A percentile compares a stretch with the other conserved stretches of the same genome.
Conservation (phyloP, 2,329 filamentous ascomycete genomes). For the Simplicillium sp. region DNA sequence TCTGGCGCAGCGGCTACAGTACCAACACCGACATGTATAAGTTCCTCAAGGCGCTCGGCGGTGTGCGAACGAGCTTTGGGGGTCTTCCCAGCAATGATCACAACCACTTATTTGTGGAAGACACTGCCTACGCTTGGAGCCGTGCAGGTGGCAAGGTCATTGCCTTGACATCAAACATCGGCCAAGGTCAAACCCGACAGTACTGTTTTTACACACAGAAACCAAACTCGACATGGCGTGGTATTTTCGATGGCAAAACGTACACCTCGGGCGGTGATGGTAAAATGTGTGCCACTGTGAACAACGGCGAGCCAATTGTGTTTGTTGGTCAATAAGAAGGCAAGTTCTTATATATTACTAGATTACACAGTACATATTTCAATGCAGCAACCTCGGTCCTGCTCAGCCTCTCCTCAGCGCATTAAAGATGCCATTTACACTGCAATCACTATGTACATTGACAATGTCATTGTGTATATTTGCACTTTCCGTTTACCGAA, state of each 20-base stretch:
- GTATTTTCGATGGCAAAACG: conserved; percentile 23
- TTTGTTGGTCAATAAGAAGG: conserved; percentile 11
- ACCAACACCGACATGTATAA: conserved; percentile 36
- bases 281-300: conserved; percentile 27
- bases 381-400: too few relatives aligned
- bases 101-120: conserved; percentile 28
- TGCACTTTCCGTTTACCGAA: too few relatives aligned
- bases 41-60: conserved; percentile 19
- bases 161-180: conserved; percentile 34
- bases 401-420: too few relatives aligned
- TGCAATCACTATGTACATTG: too few relatives aligned
- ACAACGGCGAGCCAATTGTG: conserved; percentile 32
- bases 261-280: conserved; percentile 28
- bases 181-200: conserved; percentile 23
- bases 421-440: too few relatives aligned
- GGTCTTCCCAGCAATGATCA: conserved; percentile 34
- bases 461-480: too few relatives aligned
- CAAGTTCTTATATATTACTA: too few relatives aligned
- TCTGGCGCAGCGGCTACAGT: conserved; percentile 44
- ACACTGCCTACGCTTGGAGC: conserved; percentile 34
- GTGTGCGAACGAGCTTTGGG: conserved; percentile 12
- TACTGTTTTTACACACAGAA: conserved; percentile 32
- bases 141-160: conserved; percentile 32
- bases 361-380: too few relatives aligned
- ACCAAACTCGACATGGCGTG: conserved; percentile 27